Conservation (phyloP, 192 early-diverging fungal genomes). For the Piromyces finnis region DNA sequence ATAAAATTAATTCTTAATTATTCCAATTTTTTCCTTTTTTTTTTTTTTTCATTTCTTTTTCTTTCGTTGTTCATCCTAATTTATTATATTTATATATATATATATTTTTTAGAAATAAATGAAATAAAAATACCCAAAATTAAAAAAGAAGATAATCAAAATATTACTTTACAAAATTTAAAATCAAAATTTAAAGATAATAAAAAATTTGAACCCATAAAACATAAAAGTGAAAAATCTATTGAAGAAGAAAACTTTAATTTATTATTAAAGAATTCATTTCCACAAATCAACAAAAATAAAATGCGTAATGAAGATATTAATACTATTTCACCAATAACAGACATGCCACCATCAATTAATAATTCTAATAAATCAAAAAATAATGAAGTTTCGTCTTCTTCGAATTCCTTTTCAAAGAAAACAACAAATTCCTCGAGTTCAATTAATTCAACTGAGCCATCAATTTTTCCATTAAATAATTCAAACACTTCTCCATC, state of each 20-base stretch:
- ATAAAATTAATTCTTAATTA: too few species aligned
- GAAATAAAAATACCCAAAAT: background rate
- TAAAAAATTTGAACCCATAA: background rate
- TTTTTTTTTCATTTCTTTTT: too few species aligned
- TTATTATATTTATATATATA: too few species aligned
- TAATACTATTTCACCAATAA: background rate
- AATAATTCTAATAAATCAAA: background rate
- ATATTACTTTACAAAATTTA: background rate
- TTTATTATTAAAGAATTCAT: background rate
- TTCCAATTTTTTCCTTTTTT: too few species aligned
- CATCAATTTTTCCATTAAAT: background rate
- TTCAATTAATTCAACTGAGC: background rate
- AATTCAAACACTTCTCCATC: background rate
- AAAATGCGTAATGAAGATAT: background rate
- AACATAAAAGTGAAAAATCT: background rate
- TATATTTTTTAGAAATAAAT: background rate
- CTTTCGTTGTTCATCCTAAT: too few species aligned
- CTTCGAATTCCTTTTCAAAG: background rate
- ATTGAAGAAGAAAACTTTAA: background rate
- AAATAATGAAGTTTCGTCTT: background rate
- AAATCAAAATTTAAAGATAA: background rate
- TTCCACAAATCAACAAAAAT: background rate
- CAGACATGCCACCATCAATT: background rate
- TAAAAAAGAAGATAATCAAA: background rate
- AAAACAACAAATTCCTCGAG: background rate